Evolutionary conservation across 257 asterid genomes (phyloP).

Genomic region (Fraxinus pennsylvanica): DNA sequence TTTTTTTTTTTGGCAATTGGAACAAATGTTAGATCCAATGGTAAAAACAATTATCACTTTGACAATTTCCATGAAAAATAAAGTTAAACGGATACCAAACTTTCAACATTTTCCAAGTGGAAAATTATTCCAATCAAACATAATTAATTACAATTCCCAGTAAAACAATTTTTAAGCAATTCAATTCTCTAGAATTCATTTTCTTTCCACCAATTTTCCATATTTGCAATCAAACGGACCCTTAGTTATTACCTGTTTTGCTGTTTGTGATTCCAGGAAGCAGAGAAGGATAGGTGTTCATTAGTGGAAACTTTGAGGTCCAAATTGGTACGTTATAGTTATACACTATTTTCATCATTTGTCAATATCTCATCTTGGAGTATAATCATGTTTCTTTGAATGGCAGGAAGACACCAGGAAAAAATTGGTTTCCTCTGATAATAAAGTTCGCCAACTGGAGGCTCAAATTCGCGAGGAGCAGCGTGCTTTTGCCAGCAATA

Average conservation of each 20-base stretch:
- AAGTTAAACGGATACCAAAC: too few relatives aligned
- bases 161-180: too few relatives aligned
- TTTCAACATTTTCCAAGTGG: too few relatives aligned
- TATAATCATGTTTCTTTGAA: constrained; percentile 17
- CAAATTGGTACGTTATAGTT: constrained; percentile 69
- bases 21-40: too few relatives aligned
- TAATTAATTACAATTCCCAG: too few relatives aligned
- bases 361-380: constrained; percentile 12
- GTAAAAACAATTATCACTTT: too few relatives aligned
- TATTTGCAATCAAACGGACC: too few relatives aligned
- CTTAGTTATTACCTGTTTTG: constrained; percentile 6
- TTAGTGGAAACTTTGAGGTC: constrained; percentile 80
- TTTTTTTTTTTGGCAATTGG: too few relatives aligned
- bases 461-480: constrained; percentile 76
- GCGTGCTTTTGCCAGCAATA: constrained; percentile 57
- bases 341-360: constrained; percentile 21
- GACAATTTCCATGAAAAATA: too few relatives aligned
- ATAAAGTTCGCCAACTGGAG: constrained; percentile 91
- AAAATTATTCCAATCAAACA: too few relatives aligned
- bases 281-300: constrained; percentile 78
- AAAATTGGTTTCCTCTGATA: constrained; percentile 80
- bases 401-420: constrained; percentile 90
- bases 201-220: too few relatives aligned
- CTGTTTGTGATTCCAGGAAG: constrained; percentile 55
- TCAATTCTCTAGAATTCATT: too few relatives aligned